These are phyloP conservation scores for Fusarium protoensiforme DNA, from an alignment of 2,329 filamentous ascomycete species.

Conservation along the genomic window DNA sequence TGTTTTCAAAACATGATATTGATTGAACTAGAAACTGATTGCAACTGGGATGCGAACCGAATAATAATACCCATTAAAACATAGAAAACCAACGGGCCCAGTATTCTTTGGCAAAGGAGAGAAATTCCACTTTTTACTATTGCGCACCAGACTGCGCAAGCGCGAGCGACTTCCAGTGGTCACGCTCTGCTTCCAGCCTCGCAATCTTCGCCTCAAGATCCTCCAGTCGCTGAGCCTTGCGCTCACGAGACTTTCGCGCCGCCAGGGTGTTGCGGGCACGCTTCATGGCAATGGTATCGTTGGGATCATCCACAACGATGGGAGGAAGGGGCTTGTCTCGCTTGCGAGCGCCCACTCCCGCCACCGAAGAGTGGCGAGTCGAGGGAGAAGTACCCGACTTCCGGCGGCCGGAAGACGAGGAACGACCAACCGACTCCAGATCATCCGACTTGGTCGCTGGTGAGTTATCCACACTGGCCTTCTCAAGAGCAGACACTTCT, in stretches of 20 bases:
- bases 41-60: conserved; percentile 7
- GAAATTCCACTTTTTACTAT: conserved; percentile 47
- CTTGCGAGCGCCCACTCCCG: conserved; percentile 78
- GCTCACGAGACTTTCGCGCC: conserved; percentile 90
- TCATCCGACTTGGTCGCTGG: conserved; percentile 60
- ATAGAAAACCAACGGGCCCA: conserved; percentile 29
- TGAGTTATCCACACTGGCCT: conserved; percentile 52
- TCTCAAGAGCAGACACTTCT: conserved; percentile 46
- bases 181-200: conserved; percentile 73
- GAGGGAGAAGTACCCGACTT: conserved; percentile 62
- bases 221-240: conserved; percentile 82
- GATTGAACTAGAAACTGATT: conserved; percentile 1
- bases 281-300: conserved; percentile 85
- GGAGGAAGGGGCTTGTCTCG: conserved; percentile 84
- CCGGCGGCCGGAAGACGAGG: conserved; percentile 53
- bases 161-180: conserved; percentile 72
- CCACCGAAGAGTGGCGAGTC: conserved; percentile 72
- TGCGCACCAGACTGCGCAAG: conserved; percentile 53
- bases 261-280: conserved; percentile 93
- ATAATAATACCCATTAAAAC: conserved; percentile 31
- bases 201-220: conserved; percentile 79
- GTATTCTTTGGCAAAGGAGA: conserved; percentile 38
- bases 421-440: conserved; percentile 56
- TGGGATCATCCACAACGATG: conserved; percentile 79
- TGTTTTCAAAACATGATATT: not conserved